Evolutionary conservation across 768 basidiomycete species (phyloP), one percentile per base, ranked within the genome.

Genomic region (Russula lepida): DNA sequence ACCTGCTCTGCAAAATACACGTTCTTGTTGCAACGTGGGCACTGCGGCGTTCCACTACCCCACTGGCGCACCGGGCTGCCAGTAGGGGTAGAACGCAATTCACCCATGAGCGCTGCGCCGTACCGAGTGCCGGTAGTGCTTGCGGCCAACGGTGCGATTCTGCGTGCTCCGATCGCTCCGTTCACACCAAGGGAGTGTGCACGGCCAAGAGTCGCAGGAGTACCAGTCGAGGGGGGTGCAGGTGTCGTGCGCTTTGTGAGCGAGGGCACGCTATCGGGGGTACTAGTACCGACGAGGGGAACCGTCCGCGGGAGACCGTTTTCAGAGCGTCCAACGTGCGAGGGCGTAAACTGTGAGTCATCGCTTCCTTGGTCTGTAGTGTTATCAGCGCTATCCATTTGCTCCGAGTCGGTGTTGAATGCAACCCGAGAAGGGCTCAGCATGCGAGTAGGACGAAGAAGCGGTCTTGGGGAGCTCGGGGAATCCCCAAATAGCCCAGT

Each of bases 1-100:
- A 84, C 88, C 80, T 89, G 88, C 71, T 92, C 89, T 15, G 90
- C 89, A 68, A 92, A 92, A 74, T 88, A 93, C 11, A 93, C 90
- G 54, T 79, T 85, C 78, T 87, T 84, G 39, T 75, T 76, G 65
- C 90, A 93, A 58, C 79, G 78, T 9, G 85, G 82, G 66, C 90
- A 93, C 21, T 69, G 69, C 21, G 89, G 86, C 8, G 82, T 81
- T 23, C 80, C 78, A 25, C 70, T 73, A 37, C 81, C 84, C 79
- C 84, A 86, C 62, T 77, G 76, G 48, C 64, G 60, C 54, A 46
- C 64, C 39, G 56, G 44, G 21, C 68, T 56, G 9, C 72, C 72
- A 6, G 72, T 72, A 39, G 62, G 56, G 44, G 63, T 69, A 52
- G 71, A 64, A 27, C 68, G 63, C 53, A 70, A 60, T 49, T 59